These are phyloP conservation scores for Candida pseudoglaebosa DNA, from an alignment of 805 yeast genomes.

Conservation along the genomic window DNA sequence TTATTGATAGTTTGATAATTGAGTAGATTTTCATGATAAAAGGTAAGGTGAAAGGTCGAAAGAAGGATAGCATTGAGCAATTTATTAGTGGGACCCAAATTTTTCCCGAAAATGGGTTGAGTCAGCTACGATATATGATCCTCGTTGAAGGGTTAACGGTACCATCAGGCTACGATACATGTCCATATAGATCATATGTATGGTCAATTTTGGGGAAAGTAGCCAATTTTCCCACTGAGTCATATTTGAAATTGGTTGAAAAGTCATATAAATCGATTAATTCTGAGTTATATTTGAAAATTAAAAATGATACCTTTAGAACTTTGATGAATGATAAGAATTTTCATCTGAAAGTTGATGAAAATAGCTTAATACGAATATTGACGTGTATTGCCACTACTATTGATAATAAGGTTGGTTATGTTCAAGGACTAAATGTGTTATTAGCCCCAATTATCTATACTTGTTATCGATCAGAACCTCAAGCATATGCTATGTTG, in stretches of 20 bases:
- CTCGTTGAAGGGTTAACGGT: conserved; percentile 37
- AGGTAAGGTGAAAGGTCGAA: conserved; percentile 19
- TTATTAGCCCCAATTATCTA: conserved; percentile 79
- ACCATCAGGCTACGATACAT: conserved; percentile 46
- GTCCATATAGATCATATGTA: conserved; percentile 68
- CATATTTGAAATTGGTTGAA: conserved; percentile 50
- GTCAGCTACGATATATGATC: conserved; percentile 35
- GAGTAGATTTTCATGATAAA: no score
- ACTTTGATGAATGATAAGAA: conserved; percentile 71
- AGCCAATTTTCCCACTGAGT: conserved; percentile 52
- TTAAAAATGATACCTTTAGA: conserved; percentile 80
- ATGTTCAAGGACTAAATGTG: conserved; percentile 93
- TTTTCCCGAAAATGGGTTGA: conserved; percentile 29
- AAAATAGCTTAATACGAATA: conserved; percentile 61
- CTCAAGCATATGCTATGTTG: conserved; percentile 76
- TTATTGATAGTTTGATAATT: no score
- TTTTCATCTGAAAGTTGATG: conserved; percentile 66
- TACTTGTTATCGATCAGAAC: conserved; percentile 67
- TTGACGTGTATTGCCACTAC: conserved; percentile 69
- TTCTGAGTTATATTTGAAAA: conserved; percentile 59
- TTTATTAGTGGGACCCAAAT: conserved; percentile 34
- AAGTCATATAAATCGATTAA: conserved; percentile 46
- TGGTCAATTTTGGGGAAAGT: conserved; percentile 77
- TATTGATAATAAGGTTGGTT: conserved; percentile 33
- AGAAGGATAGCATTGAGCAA: conserved; percentile 35